Percentiles rank a stretch among this genome's conserved stretches.
Evolutionary conservation across 805 yeast species (phyloP).

Genomic region (Candida ipomoeae): DNA sequence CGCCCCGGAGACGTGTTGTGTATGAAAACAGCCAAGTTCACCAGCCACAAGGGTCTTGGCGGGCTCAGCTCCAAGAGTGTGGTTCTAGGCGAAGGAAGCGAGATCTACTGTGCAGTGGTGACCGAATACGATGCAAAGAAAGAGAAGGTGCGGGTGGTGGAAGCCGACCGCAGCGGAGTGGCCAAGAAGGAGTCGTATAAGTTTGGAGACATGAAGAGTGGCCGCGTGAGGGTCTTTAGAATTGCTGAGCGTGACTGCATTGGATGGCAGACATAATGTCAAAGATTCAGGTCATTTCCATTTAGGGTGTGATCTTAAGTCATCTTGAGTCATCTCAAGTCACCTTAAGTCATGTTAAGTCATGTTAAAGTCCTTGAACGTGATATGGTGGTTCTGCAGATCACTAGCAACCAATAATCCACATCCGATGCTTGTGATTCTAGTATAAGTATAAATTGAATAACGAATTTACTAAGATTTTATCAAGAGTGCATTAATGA

Average conservation of each 20-base stretch:
- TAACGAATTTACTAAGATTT: too few species aligned
- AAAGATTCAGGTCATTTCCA: neutral
- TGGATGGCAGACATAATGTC: constrained; percentile 24
- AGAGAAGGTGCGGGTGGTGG: constrained; percentile 65
- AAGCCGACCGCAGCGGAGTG: constrained; percentile 46
- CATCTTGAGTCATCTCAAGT: too few species aligned
- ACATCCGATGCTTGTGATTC: too few species aligned
- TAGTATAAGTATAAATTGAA: too few species aligned
- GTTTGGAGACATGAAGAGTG: constrained; percentile 69
- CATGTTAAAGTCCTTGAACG: too few species aligned
- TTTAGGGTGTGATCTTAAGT: too few species aligned
- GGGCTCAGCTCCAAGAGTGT: constrained; percentile 29
- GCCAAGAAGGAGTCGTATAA: constrained; percentile 60
- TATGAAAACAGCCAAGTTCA: constrained; percentile 70
- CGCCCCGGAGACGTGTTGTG: constrained; percentile 83
- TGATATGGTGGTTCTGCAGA: too few species aligned
- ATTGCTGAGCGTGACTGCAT: constrained; percentile 68
- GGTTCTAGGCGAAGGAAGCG: constrained; percentile 54
- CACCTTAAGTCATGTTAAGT: too few species aligned
- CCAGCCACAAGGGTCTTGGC: constrained; percentile 53
- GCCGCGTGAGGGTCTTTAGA: constrained; percentile 77
- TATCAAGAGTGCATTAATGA: too few species aligned
- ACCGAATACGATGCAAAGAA: constrained; percentile 71
- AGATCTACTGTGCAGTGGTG: constrained; percentile 49
- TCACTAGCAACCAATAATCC: too few species aligned